Base-by-base conservation (phyloP, 2,329 filamentous ascomycete genomes). In the Penicillium corylophilum region DNA sequence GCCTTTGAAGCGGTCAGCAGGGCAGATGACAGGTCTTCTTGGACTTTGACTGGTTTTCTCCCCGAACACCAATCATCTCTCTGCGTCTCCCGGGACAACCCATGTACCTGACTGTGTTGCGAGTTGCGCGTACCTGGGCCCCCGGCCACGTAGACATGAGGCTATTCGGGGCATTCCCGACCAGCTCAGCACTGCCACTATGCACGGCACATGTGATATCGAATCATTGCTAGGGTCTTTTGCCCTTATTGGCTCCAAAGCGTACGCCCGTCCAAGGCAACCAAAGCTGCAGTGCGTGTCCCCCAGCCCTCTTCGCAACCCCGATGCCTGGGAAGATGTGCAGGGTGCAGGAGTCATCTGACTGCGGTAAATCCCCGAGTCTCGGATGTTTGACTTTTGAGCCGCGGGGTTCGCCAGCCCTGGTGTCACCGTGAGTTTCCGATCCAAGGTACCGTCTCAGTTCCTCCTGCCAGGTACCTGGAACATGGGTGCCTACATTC, bases 1-100 rank as follows among this genome's bases (percentile, higher is more conserved):
- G 58, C 58, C 57, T 57, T 59, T 56, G 46, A 42, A 61, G 59
- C 57, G 57, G 59, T 62, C 57, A 55, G 48, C 33, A 28, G 10
- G 31, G 29, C 45, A 54, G 44, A 57, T 57, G 52, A 57, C 47
- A 57, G 49, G 52, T 55, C 52, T 44, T 44, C 2, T 43, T 44
- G 26, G 15, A 28, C 31, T 41, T 50, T 48, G n/a, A n/a, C 38
- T 43, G 44, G 47, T 54, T n/a, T n/a, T 36, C 40, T 36, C 46
- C 8, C 18, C 35, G 18, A 44, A 24, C 38, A 33, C 56, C 52
- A 61, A 57, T 57, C 38, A 54, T 22, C 43, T 24, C 46, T 31
- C 44, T 54, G 53, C 54, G 51, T 48, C 26, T 22, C 24, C 44
- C 46, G 46, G 53, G 57, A 48, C 46, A 10, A 60, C 55, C 58